phyloP scores from a whole-genome alignment of 352 stramenopile genomes.

The Globisporangium paddicum region DNA sequence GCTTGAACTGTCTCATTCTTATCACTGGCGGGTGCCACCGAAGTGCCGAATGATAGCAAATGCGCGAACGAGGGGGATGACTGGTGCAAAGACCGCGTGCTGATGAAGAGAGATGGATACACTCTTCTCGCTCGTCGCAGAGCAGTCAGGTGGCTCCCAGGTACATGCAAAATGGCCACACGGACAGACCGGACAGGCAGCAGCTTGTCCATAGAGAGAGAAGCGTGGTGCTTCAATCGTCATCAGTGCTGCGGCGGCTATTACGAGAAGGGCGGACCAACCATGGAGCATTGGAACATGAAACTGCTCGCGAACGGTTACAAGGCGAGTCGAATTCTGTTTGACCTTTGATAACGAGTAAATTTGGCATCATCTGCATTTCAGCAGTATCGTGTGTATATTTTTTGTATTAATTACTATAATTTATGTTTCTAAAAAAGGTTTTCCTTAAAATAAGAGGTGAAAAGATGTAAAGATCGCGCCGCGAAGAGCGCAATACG shows the following conservation, averaged over 20 bases:
- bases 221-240: neutral
- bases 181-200: neutral
- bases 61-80: neutral
- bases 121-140: neutral
- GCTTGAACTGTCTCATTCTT: slow-evolving; percentile 4
- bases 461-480: too few relatives aligned
- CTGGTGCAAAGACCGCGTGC: neutral
- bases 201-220: slow-evolving; percentile 4
- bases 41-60: neutral
- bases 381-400: neutral
- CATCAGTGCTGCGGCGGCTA: slow-evolving; percentile 1
- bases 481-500: too few relatives aligned
- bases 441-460: too few relatives aligned
- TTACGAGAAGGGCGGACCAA: slow-evolving; percentile 8
- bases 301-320: neutral
- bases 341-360: neutral
- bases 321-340: too few relatives aligned
- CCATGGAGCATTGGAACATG: neutral
- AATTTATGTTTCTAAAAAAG: too few relatives aligned
- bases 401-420: too few relatives aligned
- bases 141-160: neutral
- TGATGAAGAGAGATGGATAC: neutral
- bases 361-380: neutral
- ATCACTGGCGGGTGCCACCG: neutral
- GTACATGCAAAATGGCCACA: neutral